Base-by-base conservation (phyloP, 331 rosid species). In the Spiraea crenata region DNA sequence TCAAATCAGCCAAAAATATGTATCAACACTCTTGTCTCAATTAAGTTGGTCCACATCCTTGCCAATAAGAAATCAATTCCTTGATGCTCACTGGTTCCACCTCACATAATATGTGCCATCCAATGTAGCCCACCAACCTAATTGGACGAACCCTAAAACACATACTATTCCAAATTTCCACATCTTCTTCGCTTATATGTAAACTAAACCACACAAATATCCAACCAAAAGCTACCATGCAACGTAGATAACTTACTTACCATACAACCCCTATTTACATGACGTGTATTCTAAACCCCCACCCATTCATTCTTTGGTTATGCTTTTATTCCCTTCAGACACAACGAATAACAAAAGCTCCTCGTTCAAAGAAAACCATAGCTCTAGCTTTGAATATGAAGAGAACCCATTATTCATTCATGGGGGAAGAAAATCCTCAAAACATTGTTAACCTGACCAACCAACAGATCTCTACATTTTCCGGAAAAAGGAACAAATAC, bases 211-310 rank as follows among this genome's bases (percentile, higher is more conserved):
- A 87, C 92, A 87, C 77, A 74, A 77, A 60, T 77, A 13, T 35
- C 60, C 69, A 69, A 59, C 70, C 52, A 67, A 67, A 40, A 73
- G 72, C 65, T 31, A 15, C 19, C 44, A 14, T 6, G 70, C 66
- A 38, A 87, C 89, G 89, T 82, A 81, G 86, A 79, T 80, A 55
- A 70, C 37, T 71, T 68, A 76, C 59, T 59, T 62, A 58, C 92
- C 92, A 87, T 85, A 82, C 83, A 82, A 74, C 71, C 44, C 77
- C 61, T 49, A 7, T 39, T 42, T 42, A 34, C 19, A 34, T 17
- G 76, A 85, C 90, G 90, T 87, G 92, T 83, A 56, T 63, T 37
- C 52, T 46, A 65, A 84, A 74, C 51, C 45, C 67, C 85, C 80
- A 76, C 70, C 37, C 70, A 63, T 51, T 71, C 14, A 57, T 15